phyloP scores from a whole-genome alignment of 2,329 filamentous ascomycete species.

The Drechslera avenae region DNA sequence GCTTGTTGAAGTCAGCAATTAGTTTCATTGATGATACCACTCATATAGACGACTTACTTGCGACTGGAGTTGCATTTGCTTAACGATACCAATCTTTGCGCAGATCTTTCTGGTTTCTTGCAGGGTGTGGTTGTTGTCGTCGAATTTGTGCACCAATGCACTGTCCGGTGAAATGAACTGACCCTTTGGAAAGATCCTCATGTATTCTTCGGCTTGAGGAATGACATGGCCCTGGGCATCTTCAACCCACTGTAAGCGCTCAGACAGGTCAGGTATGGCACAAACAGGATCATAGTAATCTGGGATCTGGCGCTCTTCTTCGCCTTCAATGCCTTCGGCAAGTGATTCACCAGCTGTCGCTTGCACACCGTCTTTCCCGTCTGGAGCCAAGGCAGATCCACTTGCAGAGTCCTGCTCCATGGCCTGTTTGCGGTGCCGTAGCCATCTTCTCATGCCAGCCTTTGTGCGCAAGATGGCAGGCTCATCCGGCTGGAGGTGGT shows the following conservation, averaged over 20 bases:
- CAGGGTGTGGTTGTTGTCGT: slow-evolving; percentile 90
- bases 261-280: slow-evolving; percentile 80
- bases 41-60: slow-evolving; percentile 64
- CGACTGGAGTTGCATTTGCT: slow-evolving; percentile 98
- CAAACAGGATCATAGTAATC: slow-evolving; percentile 93
- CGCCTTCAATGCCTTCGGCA: slow-evolving; percentile 87
- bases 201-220: slow-evolving; percentile 83
- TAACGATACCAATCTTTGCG: slow-evolving; percentile 95
- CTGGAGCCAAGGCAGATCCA: slow-evolving; percentile 54
- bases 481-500: slow-evolving; percentile 83
- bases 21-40: background rate
- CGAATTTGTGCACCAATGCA: slow-evolving; percentile 76
- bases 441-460: slow-evolving; percentile 85
- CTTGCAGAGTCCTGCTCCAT: slow-evolving; percentile 51
- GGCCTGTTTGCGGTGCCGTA: slow-evolving; percentile 76
- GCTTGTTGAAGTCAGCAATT: slow-evolving; percentile 56
- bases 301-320: slow-evolving; percentile 80
- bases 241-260: slow-evolving; percentile 83
- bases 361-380: slow-evolving; percentile 54
- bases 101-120: slow-evolving; percentile 96
- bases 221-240: slow-evolving; percentile 88
- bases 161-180: slow-evolving; percentile 77
- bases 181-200: slow-evolving; percentile 75
- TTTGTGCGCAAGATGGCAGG: slow-evolving; percentile 85
- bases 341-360: slow-evolving; percentile 71